Percentiles rank a stretch among this genome's conserved stretches.
These are phyloP conservation scores for Calamus simplicifolius DNA, from an alignment of 176 grass and related monocot species.

Conservation along the genomic window DNA sequence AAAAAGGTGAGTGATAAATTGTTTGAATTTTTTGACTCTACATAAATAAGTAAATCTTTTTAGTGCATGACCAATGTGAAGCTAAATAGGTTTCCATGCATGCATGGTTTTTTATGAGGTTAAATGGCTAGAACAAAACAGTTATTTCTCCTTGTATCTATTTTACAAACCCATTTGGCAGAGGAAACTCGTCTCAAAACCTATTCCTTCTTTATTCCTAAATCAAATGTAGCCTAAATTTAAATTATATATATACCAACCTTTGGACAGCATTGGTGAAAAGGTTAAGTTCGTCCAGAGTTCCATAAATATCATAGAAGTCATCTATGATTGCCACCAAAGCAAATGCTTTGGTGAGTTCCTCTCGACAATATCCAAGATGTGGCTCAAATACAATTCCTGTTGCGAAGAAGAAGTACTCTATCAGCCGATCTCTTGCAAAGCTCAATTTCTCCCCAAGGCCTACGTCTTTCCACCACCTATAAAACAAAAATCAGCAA, in stretches of 20 bases:
- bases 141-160: too few species aligned
- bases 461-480: slow-evolving; percentile 44
- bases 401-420: slow-evolving; percentile 37
- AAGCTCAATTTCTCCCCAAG: slow-evolving; percentile 30
- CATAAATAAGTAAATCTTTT: too few species aligned
- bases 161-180: too few species aligned
- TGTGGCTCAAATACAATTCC: slow-evolving; percentile 25
- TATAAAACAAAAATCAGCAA: not conserved
- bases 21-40: too few species aligned
- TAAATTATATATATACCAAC: slow-evolving; percentile 8
- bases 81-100: too few species aligned
- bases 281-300: slow-evolving; percentile 24
- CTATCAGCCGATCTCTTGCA: slow-evolving; percentile 42
- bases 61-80: too few species aligned
- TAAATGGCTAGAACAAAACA: too few species aligned
- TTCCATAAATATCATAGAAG: slow-evolving; percentile 57
- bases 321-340: slow-evolving; percentile 38
- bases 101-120: too few species aligned
- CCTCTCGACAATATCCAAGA: slow-evolving; percentile 1
- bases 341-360: slow-evolving; percentile 13
- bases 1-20: too few species aligned
- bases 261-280: slow-evolving; percentile 46
- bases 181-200: too few species aligned
- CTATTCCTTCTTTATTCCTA: too few species aligned
- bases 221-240: too few species aligned